These are phyloP conservation scores for Coniosporium apollinis DNA, from an alignment of 495 filamentous ascomycete genomes.

Conservation along the genomic window DNA sequence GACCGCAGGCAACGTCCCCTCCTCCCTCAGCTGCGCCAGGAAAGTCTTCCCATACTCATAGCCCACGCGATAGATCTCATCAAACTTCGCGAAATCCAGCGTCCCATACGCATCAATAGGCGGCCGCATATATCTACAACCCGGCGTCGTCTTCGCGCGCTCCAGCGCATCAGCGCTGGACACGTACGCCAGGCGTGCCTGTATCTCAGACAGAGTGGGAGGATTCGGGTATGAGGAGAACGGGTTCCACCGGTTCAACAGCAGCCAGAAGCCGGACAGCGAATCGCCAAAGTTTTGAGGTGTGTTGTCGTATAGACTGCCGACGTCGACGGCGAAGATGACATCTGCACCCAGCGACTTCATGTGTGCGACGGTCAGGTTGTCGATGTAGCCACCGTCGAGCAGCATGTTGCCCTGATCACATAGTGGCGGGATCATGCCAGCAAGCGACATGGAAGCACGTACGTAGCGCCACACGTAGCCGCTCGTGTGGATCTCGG, in stretches of 20 bases:
- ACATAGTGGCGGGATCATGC: slow-evolving; percentile 80
- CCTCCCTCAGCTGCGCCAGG: slow-evolving; percentile 51
- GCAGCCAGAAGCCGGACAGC: slow-evolving; percentile 87
- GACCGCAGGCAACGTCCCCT: slow-evolving; percentile 51
- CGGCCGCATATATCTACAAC: slow-evolving; percentile 88
- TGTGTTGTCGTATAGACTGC: slow-evolving; percentile 72
- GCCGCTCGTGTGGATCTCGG: slow-evolving; percentile 82
- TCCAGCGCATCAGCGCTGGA: slow-evolving; percentile 85
- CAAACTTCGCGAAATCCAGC: slow-evolving; percentile 90
- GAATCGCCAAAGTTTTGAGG: slow-evolving; percentile 87
- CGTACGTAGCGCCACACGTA: slow-evolving; percentile 95
- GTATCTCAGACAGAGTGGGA: slow-evolving; percentile 88
- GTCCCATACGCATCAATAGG: slow-evolving; percentile 89
- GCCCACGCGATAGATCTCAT: slow-evolving; percentile 84
- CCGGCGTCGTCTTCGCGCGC: slow-evolving; percentile 69
- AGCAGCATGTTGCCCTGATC: slow-evolving; percentile 93
- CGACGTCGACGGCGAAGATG: slow-evolving; percentile 93
- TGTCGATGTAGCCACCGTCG: slow-evolving; percentile 94
- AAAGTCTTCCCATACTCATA: slow-evolving; percentile 72
- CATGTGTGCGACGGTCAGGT: slow-evolving; percentile 94
- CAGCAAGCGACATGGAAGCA: slow-evolving; percentile 90
- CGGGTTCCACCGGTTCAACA: slow-evolving; percentile 91
- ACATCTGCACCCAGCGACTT: slow-evolving; percentile 81
- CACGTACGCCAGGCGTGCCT: slow-evolving; percentile 87
- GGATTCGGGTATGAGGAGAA: slow-evolving; percentile 77